A percentile compares a stretch with the other conserved stretches of the same genome.
Evolutionary conservation across 2,329 filamentous ascomycete genomes (phyloP).

Genomic region (Thelonectria blattea): DNA sequence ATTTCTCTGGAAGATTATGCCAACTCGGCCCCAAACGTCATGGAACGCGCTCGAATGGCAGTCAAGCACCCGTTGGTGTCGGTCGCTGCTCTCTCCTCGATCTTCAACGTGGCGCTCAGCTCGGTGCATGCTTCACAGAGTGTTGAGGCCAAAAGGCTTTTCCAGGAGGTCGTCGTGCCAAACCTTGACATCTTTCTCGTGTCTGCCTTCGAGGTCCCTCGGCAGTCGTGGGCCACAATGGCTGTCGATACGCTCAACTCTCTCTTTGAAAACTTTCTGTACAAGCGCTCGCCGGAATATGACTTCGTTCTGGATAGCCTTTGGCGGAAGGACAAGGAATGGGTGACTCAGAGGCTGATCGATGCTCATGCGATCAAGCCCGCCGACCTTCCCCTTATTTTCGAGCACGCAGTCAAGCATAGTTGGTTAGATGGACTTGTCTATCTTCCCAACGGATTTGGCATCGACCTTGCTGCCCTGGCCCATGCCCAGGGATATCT

Average conservation of each 20-base stretch:
- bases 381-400: conserved; percentile 51
- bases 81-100: conserved; percentile 76
- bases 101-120: conserved; percentile 69
- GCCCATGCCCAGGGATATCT: conserved; percentile 83
- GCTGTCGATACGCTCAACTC: conserved; percentile 78
- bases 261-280: conserved; percentile 82
- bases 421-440: conserved; percentile 85
- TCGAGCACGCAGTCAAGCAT: conserved; percentile 75
- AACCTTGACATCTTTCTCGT: conserved; percentile 82
- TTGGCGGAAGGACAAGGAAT: conserved; percentile 88
- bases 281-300: conserved; percentile 77
- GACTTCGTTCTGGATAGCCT: conserved; percentile 90
- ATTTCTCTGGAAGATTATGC: conserved; percentile 69
- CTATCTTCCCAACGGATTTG: conserved; percentile 80
- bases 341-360: conserved; percentile 82
- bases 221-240: conserved; percentile 73
- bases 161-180: conserved; percentile 71
- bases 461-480: conserved; percentile 83
- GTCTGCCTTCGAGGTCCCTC: conserved; percentile 77
- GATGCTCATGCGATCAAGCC: conserved; percentile 80
- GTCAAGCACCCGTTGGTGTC: conserved; percentile 89
- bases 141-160: conserved; percentile 67
- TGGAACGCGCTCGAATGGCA: conserved; percentile 63
- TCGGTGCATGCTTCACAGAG: conserved; percentile 67
- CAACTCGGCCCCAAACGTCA: conserved; percentile 55